Percentiles rank a stretch among this genome's conserved stretches.
Conservation (phyloP, 495 filamentous ascomycete genomes). For the Ascodesmis nigricans region DNA sequence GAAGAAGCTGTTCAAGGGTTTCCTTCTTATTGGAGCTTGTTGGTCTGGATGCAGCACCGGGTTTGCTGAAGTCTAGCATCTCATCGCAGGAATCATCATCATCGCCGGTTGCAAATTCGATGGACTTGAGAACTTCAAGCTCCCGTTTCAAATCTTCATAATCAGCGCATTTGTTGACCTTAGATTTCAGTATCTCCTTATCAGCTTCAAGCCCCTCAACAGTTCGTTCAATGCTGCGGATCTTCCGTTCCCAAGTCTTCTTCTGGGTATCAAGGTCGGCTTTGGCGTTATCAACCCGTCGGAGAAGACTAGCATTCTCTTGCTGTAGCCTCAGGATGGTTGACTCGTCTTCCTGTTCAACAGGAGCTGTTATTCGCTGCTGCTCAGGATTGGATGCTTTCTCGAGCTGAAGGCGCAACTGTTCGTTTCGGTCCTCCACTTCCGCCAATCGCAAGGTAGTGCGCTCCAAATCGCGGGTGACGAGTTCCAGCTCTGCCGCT, state of each 20-base stretch:
- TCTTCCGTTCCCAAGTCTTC: slow-evolving; percentile 46
- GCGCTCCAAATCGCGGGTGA: slow-evolving; percentile 73
- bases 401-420: slow-evolving; percentile 70
- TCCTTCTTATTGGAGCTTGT: slow-evolving; percentile 42
- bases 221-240: slow-evolving; percentile 54
- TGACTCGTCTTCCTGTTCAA: slow-evolving; percentile 54
- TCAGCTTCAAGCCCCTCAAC: slow-evolving; percentile 41
- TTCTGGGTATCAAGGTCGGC: slow-evolving; percentile 64
- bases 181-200: slow-evolving; percentile 46
- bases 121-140: slow-evolving; percentile 89
- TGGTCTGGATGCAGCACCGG: slow-evolving; percentile 17
- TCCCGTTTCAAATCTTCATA: slow-evolving; percentile 93
- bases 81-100: slow-evolving; percentile 28
- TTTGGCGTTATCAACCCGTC: slow-evolving; percentile 61
- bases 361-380: slow-evolving; percentile 15
- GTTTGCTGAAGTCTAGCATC: slow-evolving; percentile 17
- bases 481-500: slow-evolving; percentile 80
- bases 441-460: slow-evolving; percentile 73
- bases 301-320: slow-evolving; percentile 74
- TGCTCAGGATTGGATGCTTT: slow-evolving; percentile 43
- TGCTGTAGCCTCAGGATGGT: slow-evolving; percentile 63
- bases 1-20: slow-evolving; percentile 68
- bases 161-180: slow-evolving; percentile 73
- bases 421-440: slow-evolving; percentile 84
- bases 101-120: slow-evolving; percentile 81